phyloP scores from a whole-genome alignment of 306 rosid genomes.

The Parietaria judaica region DNA sequence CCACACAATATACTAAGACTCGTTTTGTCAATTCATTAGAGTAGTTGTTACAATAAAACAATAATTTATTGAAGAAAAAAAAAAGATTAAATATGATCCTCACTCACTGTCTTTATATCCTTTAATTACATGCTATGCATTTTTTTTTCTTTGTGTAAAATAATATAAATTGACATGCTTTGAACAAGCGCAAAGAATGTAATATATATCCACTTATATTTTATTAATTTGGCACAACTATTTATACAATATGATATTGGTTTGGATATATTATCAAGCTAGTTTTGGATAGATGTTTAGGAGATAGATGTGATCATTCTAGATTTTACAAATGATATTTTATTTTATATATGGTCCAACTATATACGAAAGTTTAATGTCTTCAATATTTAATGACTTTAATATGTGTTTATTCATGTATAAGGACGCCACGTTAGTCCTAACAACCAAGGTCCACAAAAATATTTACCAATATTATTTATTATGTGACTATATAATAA shows the following conservation, averaged over 20 bases:
- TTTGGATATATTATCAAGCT: neutral
- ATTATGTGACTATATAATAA: neutral
- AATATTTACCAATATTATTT: neutral
- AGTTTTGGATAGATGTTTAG: constrained; percentile 4
- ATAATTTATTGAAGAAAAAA: no score
- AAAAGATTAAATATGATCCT: neutral
- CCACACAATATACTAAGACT: no score
- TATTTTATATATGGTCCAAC: neutral
- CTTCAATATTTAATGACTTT: neutral
- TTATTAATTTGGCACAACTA: neutral
- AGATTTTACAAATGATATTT: neutral
- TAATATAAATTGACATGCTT: neutral
- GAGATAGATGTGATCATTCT: neutral
- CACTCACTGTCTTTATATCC: neutral
- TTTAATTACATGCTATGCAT: no score
- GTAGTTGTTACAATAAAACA: no score
- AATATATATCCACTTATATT: neutral
- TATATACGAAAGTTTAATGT: no score
- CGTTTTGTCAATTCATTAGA: no score
- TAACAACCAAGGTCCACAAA: neutral
- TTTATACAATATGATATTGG: neutral
- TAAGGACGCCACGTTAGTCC: neutral
- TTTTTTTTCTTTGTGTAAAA: no score
- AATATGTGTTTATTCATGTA: neutral
- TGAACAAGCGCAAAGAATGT: neutral